A percentile compares a stretch with the other conserved stretches of the same genome.
Evolutionary conservation across 257 asterid genomes (phyloP).

Genomic region (Solanum etuberosum): DNA sequence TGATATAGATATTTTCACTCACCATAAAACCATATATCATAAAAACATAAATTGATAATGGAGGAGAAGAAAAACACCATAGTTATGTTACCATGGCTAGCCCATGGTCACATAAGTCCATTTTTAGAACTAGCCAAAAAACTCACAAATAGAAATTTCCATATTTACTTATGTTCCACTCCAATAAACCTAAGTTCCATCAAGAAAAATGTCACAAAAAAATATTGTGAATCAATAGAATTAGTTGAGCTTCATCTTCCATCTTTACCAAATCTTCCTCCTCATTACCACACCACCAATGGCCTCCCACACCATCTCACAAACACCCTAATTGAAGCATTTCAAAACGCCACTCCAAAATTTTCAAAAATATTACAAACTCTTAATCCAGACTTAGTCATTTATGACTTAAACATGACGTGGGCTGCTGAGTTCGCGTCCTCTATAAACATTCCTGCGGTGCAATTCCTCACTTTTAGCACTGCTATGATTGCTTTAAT

Average conservation of each 20-base stretch:
- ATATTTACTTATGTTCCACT: slow-evolving; percentile 32
- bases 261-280: slow-evolving; percentile 13
- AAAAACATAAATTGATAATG: background rate
- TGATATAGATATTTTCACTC: background rate
- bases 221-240: slow-evolving; percentile 5
- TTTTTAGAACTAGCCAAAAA: slow-evolving; percentile 27
- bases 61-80: background rate
- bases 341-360: slow-evolving; percentile 8
- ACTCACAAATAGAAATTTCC: slow-evolving; percentile 15
- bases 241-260: slow-evolving; percentile 32
- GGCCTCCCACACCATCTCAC: slow-evolving; percentile 37
- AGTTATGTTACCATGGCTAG: slow-evolving; percentile 1
- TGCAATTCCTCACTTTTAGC: slow-evolving; percentile 28
- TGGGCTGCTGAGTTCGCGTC: slow-evolving; percentile 32
- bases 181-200: slow-evolving; percentile 30
- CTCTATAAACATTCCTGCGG: slow-evolving; percentile 12
- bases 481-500: slow-evolving; percentile 12
- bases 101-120: slow-evolving; percentile 5
- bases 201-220: slow-evolving; percentile 9
- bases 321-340: slow-evolving; percentile 21
- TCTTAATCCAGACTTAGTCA: slow-evolving; percentile 19
- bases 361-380: slow-evolving; percentile 6
- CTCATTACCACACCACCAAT: slow-evolving; percentile 41
- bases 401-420: slow-evolving; percentile 33
- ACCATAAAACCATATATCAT: background rate